Base-by-base conservation (phyloP, 2,329 filamentous ascomycete genomes). In the Neophaeococcomyces mojaviensis region DNA sequence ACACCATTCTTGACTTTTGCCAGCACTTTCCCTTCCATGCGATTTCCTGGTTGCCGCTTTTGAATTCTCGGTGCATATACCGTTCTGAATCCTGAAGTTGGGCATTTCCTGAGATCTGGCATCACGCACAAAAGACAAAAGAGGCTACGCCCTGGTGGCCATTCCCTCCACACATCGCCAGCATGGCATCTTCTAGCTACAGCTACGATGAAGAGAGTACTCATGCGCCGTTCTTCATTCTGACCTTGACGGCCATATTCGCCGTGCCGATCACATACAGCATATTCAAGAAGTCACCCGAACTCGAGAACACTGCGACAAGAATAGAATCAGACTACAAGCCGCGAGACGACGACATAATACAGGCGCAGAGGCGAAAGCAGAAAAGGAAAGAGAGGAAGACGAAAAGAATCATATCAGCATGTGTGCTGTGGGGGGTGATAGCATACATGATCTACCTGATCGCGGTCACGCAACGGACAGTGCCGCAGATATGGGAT, bases 191-290 rank as follows among this genome's bases (percentile, higher is more conserved):
- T 81, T 89, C 84, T 64, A 87, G 86, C 61, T 98, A 98, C 76
- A 94, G 86, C 61, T 98, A 98, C 73, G 92, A 98, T 78, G 86
- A 95, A 64, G 81, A 92, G 79, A 89, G 88, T 59, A 87, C 96
- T 78, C 96, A 96, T 74, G 98, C 96, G 76, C 92, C 94, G 57
- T 95, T 94, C 78, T 98, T 98, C 74, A 84, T 97, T 69, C 82
- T 96, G 64, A 96, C 89, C 35, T 77, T 97, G 61, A 81, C 84
- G 52, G 82, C 83, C 61, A 80, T 98, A 56, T 78, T 96, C 68
- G 96, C 92, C 28, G 70, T 95, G 49, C 89, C 90, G 51, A 77
- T 94, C 61, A 94, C 90, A 59, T 95, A 94, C 69, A 86, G 82
- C 55, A 81, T 95, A 58, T 76, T 96, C 60, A 84, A 83, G 63